Conservation (phyloP, 768 basidiomycete species). For the Obba rivulosa region DNA sequence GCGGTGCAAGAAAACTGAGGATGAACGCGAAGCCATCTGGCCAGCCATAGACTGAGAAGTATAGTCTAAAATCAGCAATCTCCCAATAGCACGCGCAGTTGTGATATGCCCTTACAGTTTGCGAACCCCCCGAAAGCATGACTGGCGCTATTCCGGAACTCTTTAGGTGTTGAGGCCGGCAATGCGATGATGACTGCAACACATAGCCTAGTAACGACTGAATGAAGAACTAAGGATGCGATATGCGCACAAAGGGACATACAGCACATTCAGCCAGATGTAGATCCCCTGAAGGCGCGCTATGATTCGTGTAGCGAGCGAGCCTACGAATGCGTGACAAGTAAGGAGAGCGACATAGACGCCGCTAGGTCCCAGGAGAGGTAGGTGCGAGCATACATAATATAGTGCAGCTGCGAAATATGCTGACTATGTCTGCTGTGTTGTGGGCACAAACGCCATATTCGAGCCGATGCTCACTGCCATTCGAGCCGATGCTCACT, state of each 20-base stretch:
- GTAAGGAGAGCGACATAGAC: conserved; percentile 28
- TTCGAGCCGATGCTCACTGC: conserved; percentile 28
- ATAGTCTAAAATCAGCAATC: not conserved
- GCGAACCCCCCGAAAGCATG: conserved; percentile 62
- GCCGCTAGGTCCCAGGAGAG: conserved; percentile 25
- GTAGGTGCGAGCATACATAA: conserved; percentile 39
- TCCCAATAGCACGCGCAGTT: no score
- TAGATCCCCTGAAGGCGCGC: conserved; percentile 30
- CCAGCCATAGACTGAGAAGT: conserved; percentile 38
- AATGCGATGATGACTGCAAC: conserved; percentile 40
- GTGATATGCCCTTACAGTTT: conserved; percentile 40
- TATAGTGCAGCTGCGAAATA: not conserved
- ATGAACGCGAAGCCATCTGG: conserved; percentile 44
- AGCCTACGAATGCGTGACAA: conserved; percentile 26
- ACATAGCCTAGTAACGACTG: conserved; percentile 12
- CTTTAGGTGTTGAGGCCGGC: conserved; percentile 54
- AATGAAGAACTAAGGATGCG: no score
- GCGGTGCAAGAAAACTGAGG: conserved; percentile 43
- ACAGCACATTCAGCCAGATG: conserved; percentile 31
- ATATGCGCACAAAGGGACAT: conserved; percentile 8
- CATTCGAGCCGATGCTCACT: conserved; percentile 27
- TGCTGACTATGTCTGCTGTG: conserved; percentile 20
- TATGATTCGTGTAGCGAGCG: conserved; percentile 27
- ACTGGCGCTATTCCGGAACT: conserved; percentile 52
- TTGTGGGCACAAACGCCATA: conserved; percentile 20